Evolutionary conservation across 257 asterid species (phyloP), one percentile per base, ranked within the genome.

Genomic region (Thymus quinquecostatus): DNA sequence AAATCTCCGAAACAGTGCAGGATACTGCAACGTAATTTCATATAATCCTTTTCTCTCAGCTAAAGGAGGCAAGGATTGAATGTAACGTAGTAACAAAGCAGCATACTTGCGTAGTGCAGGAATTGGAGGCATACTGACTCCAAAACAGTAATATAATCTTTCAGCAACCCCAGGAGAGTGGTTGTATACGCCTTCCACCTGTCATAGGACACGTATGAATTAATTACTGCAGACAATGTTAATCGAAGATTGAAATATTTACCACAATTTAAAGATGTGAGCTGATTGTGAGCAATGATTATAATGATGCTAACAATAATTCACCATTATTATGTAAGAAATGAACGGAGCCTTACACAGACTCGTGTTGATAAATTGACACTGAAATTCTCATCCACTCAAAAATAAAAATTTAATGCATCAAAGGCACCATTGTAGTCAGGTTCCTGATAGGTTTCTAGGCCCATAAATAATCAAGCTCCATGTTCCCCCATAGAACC

Each of bases 101-200:
- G 32, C 84, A 48, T 85, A 90, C 97, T 87, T 94, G 82, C 91
- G 96, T 41, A 88, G 72, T 51, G 89, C 88, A 66, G 99, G 87
- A 69, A 94, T 72, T 33, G 96, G 74, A 14, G 97, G 98, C 78
- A 83, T 71, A 73, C 82, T 81, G 61, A 88, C 87, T 72, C 83
- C 95, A 75, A 89, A 94, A 79, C 85, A 89, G 82, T 75, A 89
- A 65, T 75, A 68, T 30, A 89, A 81, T 79, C 99, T 86, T 62
- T 89, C 75, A 63, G 88, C 55, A 71, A 80, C 95, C 63, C 76
- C 85, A 56, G 96, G 93, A 74, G 87, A 84, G 43, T 82, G 78
- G 61, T 79, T 79, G 44, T 44, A 50, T 53, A 94, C 49, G 65
- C 86, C 78, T 65, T 89, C 88, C 71, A 89, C 88, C 97, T 90